These are phyloP conservation scores for Lasiodiplodia gonubiensis DNA, from an alignment of 2,329 filamentous ascomycete genomes.

Conservation along the genomic window DNA sequence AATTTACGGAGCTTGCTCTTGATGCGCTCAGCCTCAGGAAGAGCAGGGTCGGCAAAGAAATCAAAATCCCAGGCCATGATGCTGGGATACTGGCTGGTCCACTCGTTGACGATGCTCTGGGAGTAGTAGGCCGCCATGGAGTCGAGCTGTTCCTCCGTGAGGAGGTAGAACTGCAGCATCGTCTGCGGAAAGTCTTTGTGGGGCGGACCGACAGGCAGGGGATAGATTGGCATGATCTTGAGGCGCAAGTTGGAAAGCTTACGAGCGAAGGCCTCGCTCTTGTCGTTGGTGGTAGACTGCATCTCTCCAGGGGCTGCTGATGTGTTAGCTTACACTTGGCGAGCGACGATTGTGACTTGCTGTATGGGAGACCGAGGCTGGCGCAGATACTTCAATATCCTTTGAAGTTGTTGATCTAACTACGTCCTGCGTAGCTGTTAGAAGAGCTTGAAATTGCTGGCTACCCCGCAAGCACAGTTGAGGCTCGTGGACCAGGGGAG, in stretches of 20 bases:
- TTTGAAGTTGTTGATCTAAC: background rate
- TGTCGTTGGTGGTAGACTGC: conserved; percentile 28
- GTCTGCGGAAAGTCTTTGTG: conserved; percentile 70
- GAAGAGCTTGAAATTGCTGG: background rate
- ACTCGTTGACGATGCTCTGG: conserved; percentile 65
- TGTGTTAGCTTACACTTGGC: background rate
- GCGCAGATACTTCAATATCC: background rate
- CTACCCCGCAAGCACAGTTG: background rate
- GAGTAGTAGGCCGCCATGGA: conserved; percentile 74
- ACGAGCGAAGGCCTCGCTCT: conserved; percentile 58
- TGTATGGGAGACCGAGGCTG: background rate
- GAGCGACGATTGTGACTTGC: background rate
- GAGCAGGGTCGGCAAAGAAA: conserved; percentile 41
- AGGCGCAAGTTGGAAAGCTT: conserved; percentile 72
- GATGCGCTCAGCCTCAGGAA: conserved; percentile 48
- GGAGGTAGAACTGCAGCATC: conserved; percentile 74
- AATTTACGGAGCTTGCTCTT: conserved; percentile 70
- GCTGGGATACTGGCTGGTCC: conserved; percentile 67
- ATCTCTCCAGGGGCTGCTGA: background rate
- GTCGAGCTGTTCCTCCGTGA: conserved; percentile 74
- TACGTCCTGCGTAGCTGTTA: conserved; percentile 23
- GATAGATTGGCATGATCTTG: conserved; percentile 68
- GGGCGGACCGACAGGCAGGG: conserved; percentile 59
- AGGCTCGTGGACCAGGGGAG: background rate
- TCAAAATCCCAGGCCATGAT: conserved; percentile 66